These are phyloP conservation scores for Saccharomycopsis lassenensis DNA, from an alignment of 805 yeast species.

Conservation along the genomic window DNA sequence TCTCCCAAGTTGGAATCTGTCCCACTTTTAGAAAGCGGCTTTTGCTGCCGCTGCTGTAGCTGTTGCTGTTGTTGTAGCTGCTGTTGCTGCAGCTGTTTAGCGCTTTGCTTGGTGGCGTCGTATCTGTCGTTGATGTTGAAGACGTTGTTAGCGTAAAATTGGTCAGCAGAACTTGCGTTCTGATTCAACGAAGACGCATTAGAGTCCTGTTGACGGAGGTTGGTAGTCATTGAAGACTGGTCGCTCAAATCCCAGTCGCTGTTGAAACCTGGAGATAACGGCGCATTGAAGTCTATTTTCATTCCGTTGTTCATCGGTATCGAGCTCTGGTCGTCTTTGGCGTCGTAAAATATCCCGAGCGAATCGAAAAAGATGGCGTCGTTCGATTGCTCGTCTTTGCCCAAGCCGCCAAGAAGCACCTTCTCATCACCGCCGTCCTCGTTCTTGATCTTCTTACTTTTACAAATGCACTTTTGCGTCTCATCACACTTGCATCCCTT, in stretches of 20 bases:
- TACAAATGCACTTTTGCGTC: constrained; percentile 18
- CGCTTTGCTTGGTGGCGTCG: too few relatives aligned
- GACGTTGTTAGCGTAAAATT: constrained; percentile 13
- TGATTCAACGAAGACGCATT: constrained; percentile 16
- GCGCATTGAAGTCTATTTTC: constrained; percentile 5
- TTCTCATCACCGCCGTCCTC: neutral
- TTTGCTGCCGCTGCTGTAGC: too few relatives aligned
- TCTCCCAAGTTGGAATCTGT: too few relatives aligned
- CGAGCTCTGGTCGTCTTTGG: too few relatives aligned
- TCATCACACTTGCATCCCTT: constrained; percentile 28
- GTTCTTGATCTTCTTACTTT: constrained; percentile 5
- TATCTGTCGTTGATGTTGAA: too few relatives aligned
- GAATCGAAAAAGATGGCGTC: constrained; percentile 1
- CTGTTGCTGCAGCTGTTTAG: too few relatives aligned
- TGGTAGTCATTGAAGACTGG: constrained; percentile 1
- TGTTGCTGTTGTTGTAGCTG: too few relatives aligned
- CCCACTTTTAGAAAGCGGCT: too few relatives aligned
- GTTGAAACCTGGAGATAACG: constrained; percentile 14
- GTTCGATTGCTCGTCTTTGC: neutral
- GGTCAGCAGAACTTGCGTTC: too few relatives aligned
- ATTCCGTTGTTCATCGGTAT: neutral
- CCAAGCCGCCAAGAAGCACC: neutral
- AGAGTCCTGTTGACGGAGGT: constrained; percentile 13
- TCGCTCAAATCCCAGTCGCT: constrained; percentile 18
- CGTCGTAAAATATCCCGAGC: neutral